phyloP scores from a whole-genome alignment of 108 stramenopile genomes.

The Schizochytrium sp. region DNA sequence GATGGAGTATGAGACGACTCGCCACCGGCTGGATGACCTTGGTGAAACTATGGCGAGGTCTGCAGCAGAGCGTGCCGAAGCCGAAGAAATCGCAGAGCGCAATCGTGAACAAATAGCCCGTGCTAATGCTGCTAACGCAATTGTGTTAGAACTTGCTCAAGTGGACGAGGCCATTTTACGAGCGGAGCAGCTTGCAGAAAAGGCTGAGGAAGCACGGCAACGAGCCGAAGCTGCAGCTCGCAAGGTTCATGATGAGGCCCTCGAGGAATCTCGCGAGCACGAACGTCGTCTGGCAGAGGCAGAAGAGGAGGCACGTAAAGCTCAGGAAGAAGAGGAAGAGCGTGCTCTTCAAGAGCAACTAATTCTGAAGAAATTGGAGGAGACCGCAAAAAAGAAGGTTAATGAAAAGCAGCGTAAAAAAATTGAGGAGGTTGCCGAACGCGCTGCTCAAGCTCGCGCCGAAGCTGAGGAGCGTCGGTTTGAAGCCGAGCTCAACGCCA shows the following conservation, averaged over 20 bases:
- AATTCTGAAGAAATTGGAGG: constrained; percentile 22
- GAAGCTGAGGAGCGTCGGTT: constrained; percentile 53
- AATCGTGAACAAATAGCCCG: constrained; percentile 65
- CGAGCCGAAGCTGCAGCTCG: constrained; percentile 37
- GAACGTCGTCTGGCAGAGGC: not conserved
- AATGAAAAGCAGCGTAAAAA: constrained; percentile 48
- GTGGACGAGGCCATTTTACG: constrained; percentile 43
- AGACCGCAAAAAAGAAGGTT: constrained; percentile 44
- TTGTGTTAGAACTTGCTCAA: constrained; percentile 47
- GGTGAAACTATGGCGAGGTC: not conserved
- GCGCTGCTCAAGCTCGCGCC: constrained; percentile 13
- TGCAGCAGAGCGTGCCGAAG: constrained; percentile 80
- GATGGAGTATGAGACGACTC: constrained; percentile 1
- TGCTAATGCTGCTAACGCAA: constrained; percentile 55
- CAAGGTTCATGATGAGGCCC: constrained; percentile 41
- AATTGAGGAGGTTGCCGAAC: constrained; percentile 37
- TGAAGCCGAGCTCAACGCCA: constrained; percentile 43
- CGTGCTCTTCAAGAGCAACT: not conserved
- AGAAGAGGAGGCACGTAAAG: constrained; percentile 7
- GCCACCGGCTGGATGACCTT: not conserved
- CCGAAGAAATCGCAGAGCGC: constrained; percentile 82
- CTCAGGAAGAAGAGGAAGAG: constrained; percentile 38
- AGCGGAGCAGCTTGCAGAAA: constrained; percentile 48
- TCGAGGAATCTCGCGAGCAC: not conserved
- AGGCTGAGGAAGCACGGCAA: constrained; percentile 37